Percentiles rank a stretch among this genome's conserved stretches.
Evolutionary conservation across 768 basidiomycete genomes (phyloP).

Genomic region (Hydnum rufescens): DNA sequence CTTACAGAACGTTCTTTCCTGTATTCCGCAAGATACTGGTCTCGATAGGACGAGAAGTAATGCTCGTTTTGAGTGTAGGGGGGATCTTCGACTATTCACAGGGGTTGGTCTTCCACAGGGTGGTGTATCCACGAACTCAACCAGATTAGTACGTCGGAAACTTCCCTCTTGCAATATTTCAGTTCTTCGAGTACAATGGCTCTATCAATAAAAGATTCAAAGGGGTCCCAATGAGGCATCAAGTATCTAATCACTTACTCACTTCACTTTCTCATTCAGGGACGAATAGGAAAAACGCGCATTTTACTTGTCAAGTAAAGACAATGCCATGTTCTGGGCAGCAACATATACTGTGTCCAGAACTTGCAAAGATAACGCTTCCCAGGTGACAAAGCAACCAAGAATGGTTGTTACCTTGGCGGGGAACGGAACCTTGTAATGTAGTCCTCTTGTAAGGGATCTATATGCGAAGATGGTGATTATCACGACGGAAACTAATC

Average conservation of each 20-base stretch:
- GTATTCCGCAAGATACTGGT: conserved; percentile 22
- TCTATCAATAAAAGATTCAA: conserved; percentile 14
- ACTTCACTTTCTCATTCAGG: conserved; percentile 7
- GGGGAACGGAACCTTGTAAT: conserved; percentile 22
- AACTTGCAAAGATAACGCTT: conserved; percentile 18
- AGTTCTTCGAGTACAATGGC: conserved; percentile 16
- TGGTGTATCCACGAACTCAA: conserved; percentile 13
- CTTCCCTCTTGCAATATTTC: conserved; percentile 14
- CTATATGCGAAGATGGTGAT: conserved; percentile 14
- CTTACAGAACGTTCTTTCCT: conserved; percentile 17
- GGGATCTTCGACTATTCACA: conserved; percentile 21
- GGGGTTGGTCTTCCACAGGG: not conserved
- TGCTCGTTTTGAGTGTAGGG: conserved; percentile 26
- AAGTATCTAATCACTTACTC: too few species aligned
- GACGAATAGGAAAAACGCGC: conserved; percentile 19
- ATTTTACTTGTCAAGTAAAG: conserved; percentile 20
- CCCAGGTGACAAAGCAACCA: conserved; percentile 21
- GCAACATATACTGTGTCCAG: conserved; percentile 17
- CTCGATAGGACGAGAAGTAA: conserved; percentile 19
- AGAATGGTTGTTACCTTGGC: conserved; percentile 21
- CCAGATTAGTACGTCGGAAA: conserved; percentile 17
- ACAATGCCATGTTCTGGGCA: conserved; percentile 11
- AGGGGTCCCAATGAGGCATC: too few species aligned
- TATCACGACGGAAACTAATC: not conserved
- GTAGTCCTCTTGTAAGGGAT: conserved; percentile 22